phyloP scores from a whole-genome alignment of 1,139 yeast genomes.

The Cylindricascospora bacillispora region DNA sequence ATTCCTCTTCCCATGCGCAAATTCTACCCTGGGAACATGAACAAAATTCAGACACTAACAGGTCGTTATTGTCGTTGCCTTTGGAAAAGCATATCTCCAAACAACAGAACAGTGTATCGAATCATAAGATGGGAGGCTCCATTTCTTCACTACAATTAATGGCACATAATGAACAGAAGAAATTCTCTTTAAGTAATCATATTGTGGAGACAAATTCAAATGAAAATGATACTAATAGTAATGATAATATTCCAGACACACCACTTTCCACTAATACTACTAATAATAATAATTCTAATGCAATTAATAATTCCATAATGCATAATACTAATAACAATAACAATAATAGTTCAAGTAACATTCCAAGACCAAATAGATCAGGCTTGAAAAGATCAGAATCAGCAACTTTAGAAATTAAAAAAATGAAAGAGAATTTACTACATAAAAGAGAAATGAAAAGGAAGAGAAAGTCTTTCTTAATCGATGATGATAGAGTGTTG shows the following conservation, averaged over 20 bases:
- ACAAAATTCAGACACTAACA: too few relatives aligned
- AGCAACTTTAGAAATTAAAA: slow-evolving; percentile 22
- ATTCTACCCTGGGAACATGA: slow-evolving; percentile 20
- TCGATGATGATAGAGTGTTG: slow-evolving; percentile 47
- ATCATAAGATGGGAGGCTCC: too few relatives aligned
- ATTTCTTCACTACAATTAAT: too few relatives aligned
- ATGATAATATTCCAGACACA: slow-evolving; percentile 10
- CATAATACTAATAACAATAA: slow-evolving; percentile 1
- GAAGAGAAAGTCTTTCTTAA: slow-evolving; percentile 26
- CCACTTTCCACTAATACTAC: slow-evolving; percentile 2
- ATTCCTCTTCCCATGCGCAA: slow-evolving; percentile 23
- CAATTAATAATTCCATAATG: neutral
- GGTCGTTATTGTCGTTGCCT: too few relatives aligned
- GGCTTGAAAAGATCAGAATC: slow-evolving; percentile 20
- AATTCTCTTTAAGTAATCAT: slow-evolving; percentile 4
- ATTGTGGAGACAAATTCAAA: too few relatives aligned
- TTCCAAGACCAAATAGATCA: slow-evolving; percentile 6
- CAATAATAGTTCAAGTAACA: slow-evolving; percentile 1
- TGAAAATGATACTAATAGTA: too few relatives aligned
- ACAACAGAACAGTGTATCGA: too few relatives aligned
- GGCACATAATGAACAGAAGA: too few relatives aligned
- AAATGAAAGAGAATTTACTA: slow-evolving; percentile 20
- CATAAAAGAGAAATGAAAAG: slow-evolving; percentile 25
- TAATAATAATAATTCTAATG: slow-evolving; percentile 1
- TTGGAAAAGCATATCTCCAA: too few relatives aligned